Evolutionary conservation across 2,329 filamentous ascomycete genomes (phyloP).

Genomic region (Fusarium brachygibbosum): DNA sequence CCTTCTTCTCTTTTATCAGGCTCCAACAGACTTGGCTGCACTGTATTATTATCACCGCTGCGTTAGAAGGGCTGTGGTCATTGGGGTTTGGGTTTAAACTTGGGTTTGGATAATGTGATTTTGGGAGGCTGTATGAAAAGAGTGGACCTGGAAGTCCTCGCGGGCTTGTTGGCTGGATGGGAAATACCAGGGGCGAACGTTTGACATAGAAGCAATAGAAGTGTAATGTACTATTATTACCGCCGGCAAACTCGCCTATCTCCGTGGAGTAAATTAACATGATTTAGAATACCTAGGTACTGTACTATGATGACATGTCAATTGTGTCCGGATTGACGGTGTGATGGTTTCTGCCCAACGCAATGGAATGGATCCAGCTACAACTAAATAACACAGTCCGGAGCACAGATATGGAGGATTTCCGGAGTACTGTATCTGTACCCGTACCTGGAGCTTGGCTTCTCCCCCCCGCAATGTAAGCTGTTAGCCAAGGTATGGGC

Average conservation of each 20-base stretch:
- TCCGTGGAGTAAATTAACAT: constrained; percentile 12
- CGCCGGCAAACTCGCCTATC: neutral
- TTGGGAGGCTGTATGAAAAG: constrained; percentile 28
- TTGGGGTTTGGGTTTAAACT: constrained; percentile 9
- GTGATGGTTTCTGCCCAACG: constrained; percentile 44
- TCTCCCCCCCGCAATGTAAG: constrained; percentile 17
- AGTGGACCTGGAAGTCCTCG: constrained; percentile 42
- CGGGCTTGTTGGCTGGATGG: constrained; percentile 40
- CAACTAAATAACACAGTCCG: constrained; percentile 5
- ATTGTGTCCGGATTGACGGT: constrained; percentile 27
- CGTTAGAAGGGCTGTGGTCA: constrained; percentile 32
- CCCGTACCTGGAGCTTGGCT: constrained; percentile 16
- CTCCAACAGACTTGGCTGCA: constrained; percentile 43
- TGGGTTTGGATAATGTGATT: constrained; percentile 4
- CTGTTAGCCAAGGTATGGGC: constrained; percentile 1
- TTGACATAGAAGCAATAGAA: constrained; percentile 42
- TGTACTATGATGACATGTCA: neutral
- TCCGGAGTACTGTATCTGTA: constrained; percentile 1
- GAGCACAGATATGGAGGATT: constrained; percentile 3
- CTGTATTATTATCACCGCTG: constrained; percentile 43
- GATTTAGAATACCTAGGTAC: neutral
- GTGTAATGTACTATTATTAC: constrained; percentile 21
- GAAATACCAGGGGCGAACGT: constrained; percentile 39
- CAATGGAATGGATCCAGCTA: constrained; percentile 9
- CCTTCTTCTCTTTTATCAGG: constrained; percentile 34